Base-by-base conservation (phyloP, 2,329 filamentous ascomycete genomes). In the Bipolaris cookei region DNA sequence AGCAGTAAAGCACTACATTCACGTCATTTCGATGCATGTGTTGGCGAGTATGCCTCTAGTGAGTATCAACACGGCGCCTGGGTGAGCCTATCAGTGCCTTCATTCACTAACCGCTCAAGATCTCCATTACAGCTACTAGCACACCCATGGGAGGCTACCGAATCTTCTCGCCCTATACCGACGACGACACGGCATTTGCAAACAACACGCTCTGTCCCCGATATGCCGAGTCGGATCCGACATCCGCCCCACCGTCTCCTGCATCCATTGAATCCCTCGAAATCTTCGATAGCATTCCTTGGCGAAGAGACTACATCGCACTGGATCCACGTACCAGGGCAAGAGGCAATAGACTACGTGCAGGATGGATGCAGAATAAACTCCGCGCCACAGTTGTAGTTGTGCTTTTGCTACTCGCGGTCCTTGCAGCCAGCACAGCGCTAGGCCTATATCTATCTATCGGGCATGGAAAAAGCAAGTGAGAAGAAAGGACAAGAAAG, bases 251-350 rank as follows among this genome's bases (percentile, higher is more conserved):
- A 11, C 69, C 71, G n/a, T 74, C 72, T 8, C 72, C 72, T 23
- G 67, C 71, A 8, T 73, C 71, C 1, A 65, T 75, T 16, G 70
- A 75, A 51, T 71, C 72, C 14, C 73, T 76, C 52, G 72, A 75
- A 48, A 64, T 74, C 37, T 58, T 73, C 18, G 72, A 74, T 28
- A 67, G 61, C 20, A 66, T 71, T 39, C 68, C 72, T 43, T 75
- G 73, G 72, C 66, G 70, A 16, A 59, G 62, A 42, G 68, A 68
- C 37, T 69, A 73, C 58, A 68, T 63, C 18, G 61, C 56, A 3
- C 56, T 64, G 28, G 54, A 64, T 21, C 18, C 42, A 3, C 42
- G 35, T 18, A 28, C 25, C 11, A 48, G 28, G 16, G 44, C 51
- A 18, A 44, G 49, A 44, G 5, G 51, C 48, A 37, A 42, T 32